phyloP scores from a whole-genome alignment of 495 filamentous ascomycete species.

The Penicillium chermesinum region DNA sequence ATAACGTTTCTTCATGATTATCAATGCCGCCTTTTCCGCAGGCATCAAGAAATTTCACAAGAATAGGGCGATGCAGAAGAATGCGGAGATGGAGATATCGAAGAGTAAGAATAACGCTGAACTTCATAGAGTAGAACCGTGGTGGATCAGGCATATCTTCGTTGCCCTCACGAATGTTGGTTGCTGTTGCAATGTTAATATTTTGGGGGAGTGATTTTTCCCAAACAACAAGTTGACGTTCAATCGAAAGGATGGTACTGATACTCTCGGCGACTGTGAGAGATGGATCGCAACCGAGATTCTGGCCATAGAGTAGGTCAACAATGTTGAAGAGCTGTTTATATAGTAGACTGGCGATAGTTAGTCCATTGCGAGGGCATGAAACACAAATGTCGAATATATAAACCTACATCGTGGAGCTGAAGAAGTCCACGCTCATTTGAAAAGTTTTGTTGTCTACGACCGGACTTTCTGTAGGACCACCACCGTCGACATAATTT shows the following conservation, averaged over 20 bases:
- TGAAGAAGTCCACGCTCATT: slow-evolving; percentile 1
- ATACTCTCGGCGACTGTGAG: background rate
- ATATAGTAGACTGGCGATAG: background rate
- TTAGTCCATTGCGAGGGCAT: too few species aligned
- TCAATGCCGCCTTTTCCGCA: slow-evolving; percentile 27
- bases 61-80: slow-evolving; percentile 35
- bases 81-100: slow-evolving; percentile 34
- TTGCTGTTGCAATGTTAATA: too few species aligned
- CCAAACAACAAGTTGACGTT: too few species aligned
- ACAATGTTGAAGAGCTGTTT: background rate
- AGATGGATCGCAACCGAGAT: background rate
- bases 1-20: slow-evolving; percentile 13
- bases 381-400: background rate
- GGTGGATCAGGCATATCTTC: too few species aligned
- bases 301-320: slow-evolving; percentile 1
- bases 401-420: background rate
- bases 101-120: slow-evolving; percentile 31
- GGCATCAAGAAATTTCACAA: slow-evolving; percentile 32
- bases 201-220: too few species aligned
- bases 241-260: background rate
- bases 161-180: too few species aligned
- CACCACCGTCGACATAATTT: background rate
- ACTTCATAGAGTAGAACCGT: slow-evolving; percentile 13
- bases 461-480: background rate
- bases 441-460: background rate